These are phyloP conservation scores for Acanthamoeba sp. DNA, from an alignment of 208 protist species.

Conservation along the genomic window DNA sequence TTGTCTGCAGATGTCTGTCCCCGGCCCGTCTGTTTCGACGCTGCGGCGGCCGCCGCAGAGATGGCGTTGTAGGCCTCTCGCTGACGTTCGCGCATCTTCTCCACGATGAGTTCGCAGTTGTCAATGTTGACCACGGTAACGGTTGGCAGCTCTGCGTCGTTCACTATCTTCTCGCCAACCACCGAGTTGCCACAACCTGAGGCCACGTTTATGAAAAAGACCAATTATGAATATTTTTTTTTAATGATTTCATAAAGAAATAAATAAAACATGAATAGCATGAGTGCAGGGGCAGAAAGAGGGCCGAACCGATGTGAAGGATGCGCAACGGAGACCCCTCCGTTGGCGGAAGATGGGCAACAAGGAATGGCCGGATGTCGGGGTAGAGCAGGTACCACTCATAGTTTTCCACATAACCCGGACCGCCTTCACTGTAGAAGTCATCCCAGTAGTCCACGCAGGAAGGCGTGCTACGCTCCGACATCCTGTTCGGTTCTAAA, in stretches of 20 bases:
- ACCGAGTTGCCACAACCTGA: constrained; percentile 41
- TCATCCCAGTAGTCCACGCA: constrained; percentile 45
- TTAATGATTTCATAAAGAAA: neutral
- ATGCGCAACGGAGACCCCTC: neutral
- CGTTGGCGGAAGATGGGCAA: neutral
- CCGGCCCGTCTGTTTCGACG: neutral
- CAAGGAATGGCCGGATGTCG: constrained; percentile 24
- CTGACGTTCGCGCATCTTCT: constrained; percentile 36
- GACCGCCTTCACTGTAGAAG: constrained; percentile 41
- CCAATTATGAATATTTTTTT: neutral
- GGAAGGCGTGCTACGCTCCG: neutral
- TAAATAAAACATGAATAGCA: neutral
- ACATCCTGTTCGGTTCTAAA: neutral
- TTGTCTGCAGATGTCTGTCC: neutral
- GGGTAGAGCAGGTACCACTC: constrained; percentile 60
- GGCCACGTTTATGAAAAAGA: neutral
- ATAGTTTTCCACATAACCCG: constrained; percentile 21
- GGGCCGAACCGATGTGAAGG: neutral
- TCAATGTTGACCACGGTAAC: constrained; percentile 39
- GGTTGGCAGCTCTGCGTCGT: neutral
- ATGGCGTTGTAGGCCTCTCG: neutral
- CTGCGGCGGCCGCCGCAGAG: neutral
- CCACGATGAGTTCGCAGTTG: constrained; percentile 59
- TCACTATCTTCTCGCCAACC: constrained; percentile 22
- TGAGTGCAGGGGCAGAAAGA: neutral